A percentile compares a stretch with the other conserved stretches of the same genome.
Evolutionary conservation across 306 rosid species (phyloP).

Genomic region (Glycine soja): DNA sequence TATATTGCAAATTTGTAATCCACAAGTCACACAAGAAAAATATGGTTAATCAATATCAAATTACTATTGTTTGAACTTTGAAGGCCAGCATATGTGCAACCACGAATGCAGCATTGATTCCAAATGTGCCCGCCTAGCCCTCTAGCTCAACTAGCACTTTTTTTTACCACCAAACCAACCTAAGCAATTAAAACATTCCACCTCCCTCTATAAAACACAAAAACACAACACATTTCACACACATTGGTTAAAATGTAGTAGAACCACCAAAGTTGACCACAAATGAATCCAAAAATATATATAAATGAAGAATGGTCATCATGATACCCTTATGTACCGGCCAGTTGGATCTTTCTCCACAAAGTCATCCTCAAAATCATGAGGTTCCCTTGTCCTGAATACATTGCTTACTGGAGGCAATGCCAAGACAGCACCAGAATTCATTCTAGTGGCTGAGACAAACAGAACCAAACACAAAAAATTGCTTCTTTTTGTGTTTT

Average conservation of each 20-base stretch:
- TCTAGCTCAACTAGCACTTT: conserved; percentile 21
- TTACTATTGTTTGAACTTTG: neutral
- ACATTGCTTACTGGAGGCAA: conserved; percentile 45
- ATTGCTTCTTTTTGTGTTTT: neutral
- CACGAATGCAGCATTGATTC: conserved; percentile 6
- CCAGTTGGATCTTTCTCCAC: conserved; percentile 88
- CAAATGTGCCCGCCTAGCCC: neutral
- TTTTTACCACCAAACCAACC: conserved; percentile 18
- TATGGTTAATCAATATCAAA: conserved; percentile 7
- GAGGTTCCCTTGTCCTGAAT: conserved; percentile 52
- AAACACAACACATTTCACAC: conserved; percentile 7
- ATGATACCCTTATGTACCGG: conserved; percentile 78
- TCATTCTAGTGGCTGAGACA: conserved; percentile 54
- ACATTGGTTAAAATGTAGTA: neutral
- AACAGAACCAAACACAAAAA: conserved; percentile 43
- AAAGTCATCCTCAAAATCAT: conserved; percentile 55
- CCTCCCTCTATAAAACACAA: neutral
- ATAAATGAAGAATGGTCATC: conserved; percentile 11
- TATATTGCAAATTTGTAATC: conserved; percentile 15
- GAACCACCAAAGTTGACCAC: too few relatives aligned
- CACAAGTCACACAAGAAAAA: conserved; percentile 8
- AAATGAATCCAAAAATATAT: conserved; percentile 5
- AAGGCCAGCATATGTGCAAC: neutral
- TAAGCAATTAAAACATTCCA: conserved; percentile 1
- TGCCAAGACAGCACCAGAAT: conserved; percentile 50